Evolutionary conservation across 306 rosid genomes (phyloP), one percentile per base, ranked within the genome.

Genomic region (Malus asiatica): DNA sequence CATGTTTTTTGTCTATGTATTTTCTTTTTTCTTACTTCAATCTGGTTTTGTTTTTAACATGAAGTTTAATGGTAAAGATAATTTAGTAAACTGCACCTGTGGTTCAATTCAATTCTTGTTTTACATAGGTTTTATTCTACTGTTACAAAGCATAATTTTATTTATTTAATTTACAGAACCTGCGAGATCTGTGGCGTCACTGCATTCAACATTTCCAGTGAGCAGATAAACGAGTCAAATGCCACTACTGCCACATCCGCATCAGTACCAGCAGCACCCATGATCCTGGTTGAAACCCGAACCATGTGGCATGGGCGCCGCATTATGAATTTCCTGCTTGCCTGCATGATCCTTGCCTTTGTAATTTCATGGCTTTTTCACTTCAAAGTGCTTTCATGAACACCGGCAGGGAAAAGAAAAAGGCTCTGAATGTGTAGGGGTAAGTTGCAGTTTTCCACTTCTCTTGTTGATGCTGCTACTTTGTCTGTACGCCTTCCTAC

Each of bases 301-400:
- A 73, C 86, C 18, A 66, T 79, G 78, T 87, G 85, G 82, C 88
- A 74, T 44, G 84, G 87, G 57, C 82, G 84, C 25, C 80, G 87
- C 35, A 76, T 86, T 55, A 83, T 84, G 86, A 84, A 86, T 72
- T 86, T 84, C 70, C 84, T 86, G 35, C 82, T 86, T 71, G 85
- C 85, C 70, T 81, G 87, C 77, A 78, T 84, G 84, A 81, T 87
- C 60, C 70, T 87, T 65, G 90, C 86, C 63, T 84, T 84, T 58
- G 82, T 85, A 66, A 77, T 84, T 73, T 87, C 88, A 18, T 87
- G 88, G 90, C 88, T 81, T 60, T 87, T 87, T 55, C 86, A 87
- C 84, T 87, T 84, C 82, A 84, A 84, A 72, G 71, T 79, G 75
- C 67, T 87, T 23, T 67, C 53, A 68, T 32, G 67, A 48, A 35